These are phyloP conservation scores for Daldinia bambusicola DNA, from an alignment of 495 filamentous ascomycete species.

Conservation along the genomic window DNA sequence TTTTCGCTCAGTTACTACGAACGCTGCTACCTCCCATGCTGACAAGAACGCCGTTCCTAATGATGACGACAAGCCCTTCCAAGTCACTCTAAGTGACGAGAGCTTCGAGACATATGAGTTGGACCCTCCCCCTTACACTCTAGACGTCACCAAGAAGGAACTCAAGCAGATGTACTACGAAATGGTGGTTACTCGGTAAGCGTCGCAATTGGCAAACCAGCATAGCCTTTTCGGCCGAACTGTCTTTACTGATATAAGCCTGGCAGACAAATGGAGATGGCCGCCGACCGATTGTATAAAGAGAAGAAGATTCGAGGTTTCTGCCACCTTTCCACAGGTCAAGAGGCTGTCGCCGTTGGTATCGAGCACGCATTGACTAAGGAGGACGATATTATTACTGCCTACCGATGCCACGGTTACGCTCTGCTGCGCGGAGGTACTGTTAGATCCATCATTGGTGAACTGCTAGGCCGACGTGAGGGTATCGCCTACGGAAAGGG, in stretches of 20 bases:
- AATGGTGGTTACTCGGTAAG: constrained; percentile 92
- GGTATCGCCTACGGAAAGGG: constrained; percentile 99
- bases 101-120: constrained; percentile 99
- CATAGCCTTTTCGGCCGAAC: constrained; percentile 13
- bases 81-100: constrained; percentile 91
- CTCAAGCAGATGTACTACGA: constrained; percentile 98
- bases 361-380: constrained; percentile 96
- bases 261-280: constrained; percentile 97
- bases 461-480: constrained; percentile 91
- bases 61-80: constrained; percentile 93
- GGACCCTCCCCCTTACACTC: constrained; percentile 90
- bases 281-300: constrained; percentile 96
- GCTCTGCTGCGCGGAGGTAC: constrained; percentile 95
- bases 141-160: constrained; percentile 94
- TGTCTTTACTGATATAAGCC: constrained; percentile 19
- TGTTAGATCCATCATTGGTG: constrained; percentile 93
- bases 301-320: constrained; percentile 99
- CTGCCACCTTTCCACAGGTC: constrained; percentile 97
- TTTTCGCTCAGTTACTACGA: constrained; percentile 86
- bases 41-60: constrained; percentile 82
- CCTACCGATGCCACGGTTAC: constrained; percentile 98
- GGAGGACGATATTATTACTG: constrained; percentile 93
- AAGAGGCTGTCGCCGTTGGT: constrained; percentile 96
- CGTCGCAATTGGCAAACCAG: constrained; percentile 17
- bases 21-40: constrained; percentile 90